Evolutionary conservation across 257 asterid genomes (phyloP), one percentile per base, ranked within the genome.

Genomic region (Thymus mandschuricus): DNA sequence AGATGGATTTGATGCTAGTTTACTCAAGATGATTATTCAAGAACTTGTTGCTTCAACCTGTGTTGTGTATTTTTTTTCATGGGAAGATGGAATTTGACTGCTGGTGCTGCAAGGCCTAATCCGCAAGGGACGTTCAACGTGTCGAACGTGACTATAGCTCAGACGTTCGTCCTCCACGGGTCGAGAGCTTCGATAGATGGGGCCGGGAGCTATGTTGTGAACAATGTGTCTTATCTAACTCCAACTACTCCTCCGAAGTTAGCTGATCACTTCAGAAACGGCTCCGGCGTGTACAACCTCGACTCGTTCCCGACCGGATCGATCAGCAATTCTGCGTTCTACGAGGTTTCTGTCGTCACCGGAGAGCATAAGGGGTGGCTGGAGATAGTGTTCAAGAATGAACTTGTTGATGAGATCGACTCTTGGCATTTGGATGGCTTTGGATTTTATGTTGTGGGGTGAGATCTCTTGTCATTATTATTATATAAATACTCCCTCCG

Each of bases 401-500:
- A 81, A 40, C 30, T 81, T 40, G 72, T 70, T 34, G 76, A 81
- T 71, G 76, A 70, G 70, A 75, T 83, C 54, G 86, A 86, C 68
- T 81, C 88, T 55, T 83, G 88, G 91, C 91, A 83, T 75, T 81
- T 86, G 66, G 88, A 86, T 72, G 91, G 91, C 60, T 86, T 77
- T 27, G 86, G 83, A 59, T 83, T 86, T 48, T 86, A 80, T 61
- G 88, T 81, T 15, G 82, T 86, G 31, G 88, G 91, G 88, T 83
- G 65, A 69, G 82, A n/a, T 30, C 45, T 54, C 7, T 41, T 33
- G 1, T 28, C 29, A 12, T 44, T 28, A 38, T 5, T 51, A 10
- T 29, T 50, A 13, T 2, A 11, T 1, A 4, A 3, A 9, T 13
- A 10, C 12, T 30, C 44, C 44, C 21, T 21, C 21, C 21, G 21